These are phyloP conservation scores for Coleophoma eucalyptorum DNA, from an alignment of 2,329 filamentous ascomycete genomes.

Conservation along the genomic window DNA sequence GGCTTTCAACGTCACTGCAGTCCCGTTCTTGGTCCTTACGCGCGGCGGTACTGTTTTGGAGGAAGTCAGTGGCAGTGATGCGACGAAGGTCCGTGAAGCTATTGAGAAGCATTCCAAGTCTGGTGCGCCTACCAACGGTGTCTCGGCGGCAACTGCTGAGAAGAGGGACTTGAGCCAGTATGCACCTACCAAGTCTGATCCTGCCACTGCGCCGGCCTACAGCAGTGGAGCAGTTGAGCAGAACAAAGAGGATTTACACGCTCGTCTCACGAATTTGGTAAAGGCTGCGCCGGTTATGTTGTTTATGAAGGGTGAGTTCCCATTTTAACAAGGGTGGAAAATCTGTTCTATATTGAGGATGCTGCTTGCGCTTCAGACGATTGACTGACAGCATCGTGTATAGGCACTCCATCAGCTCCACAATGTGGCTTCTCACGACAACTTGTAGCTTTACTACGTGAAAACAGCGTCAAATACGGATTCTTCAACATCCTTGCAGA, in stretches of 20 bases:
- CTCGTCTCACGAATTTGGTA: conserved; percentile 77
- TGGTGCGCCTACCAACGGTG: conserved; percentile 5
- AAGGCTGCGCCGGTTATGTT: conserved; percentile 97
- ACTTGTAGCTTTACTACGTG: conserved; percentile 79
- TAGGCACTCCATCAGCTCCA: conserved; percentile 69
- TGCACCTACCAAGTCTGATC: conserved; percentile 16
- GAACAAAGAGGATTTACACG: conserved; percentile 80
- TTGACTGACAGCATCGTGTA: background rate
- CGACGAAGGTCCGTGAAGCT: conserved; percentile 75
- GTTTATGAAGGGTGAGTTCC: conserved; percentile 80
- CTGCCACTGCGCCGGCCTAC: conserved; percentile 21
- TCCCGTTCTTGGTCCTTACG: conserved; percentile 85
- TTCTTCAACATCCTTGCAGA: conserved; percentile 99
- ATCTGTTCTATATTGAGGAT: too few relatives aligned
- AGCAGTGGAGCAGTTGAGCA: conserved; percentile 44
- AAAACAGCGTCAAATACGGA: conserved; percentile 90
- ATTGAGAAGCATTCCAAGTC: conserved; percentile 68
- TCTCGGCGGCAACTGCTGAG: conserved; percentile 13
- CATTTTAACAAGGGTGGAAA: background rate
- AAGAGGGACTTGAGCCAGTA: conserved; percentile 31
- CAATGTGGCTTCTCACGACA: conserved; percentile 94
- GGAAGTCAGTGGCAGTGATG: conserved; percentile 86
- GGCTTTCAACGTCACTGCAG: conserved; percentile 88
- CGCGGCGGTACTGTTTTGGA: conserved; percentile 74
- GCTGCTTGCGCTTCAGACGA: too few relatives aligned